phyloP scores from a whole-genome alignment of 208 protist genomes.

The Acanthamoeba pearcei region DNA sequence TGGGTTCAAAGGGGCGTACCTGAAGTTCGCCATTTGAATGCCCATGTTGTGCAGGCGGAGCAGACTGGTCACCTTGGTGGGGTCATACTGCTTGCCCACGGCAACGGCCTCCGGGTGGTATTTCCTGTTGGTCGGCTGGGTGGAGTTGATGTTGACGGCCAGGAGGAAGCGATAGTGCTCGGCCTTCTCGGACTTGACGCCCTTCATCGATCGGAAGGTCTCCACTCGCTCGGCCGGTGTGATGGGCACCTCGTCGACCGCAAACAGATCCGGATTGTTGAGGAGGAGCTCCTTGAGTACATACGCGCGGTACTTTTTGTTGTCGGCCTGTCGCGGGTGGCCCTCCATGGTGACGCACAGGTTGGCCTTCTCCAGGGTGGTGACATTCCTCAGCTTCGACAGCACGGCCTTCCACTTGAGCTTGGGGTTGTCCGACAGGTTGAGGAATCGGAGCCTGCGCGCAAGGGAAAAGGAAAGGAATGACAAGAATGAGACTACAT shows the following conservation, averaged over 20 bases:
- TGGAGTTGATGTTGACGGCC: constrained; percentile 50
- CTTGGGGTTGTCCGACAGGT: constrained; percentile 65
- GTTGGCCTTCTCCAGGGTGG: constrained; percentile 51
- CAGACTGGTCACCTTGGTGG: constrained; percentile 7
- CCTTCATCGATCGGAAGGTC: constrained; percentile 46
- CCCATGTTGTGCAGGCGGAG: constrained; percentile 38
- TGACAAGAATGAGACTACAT: neutral
- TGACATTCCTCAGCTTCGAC: neutral
- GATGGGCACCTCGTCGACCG: constrained; percentile 50
- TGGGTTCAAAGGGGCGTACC: neutral
- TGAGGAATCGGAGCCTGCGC: constrained; percentile 39
- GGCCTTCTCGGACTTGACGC: constrained; percentile 27
- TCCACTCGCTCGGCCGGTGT: constrained; percentile 37
- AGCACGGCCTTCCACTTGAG: constrained; percentile 60
- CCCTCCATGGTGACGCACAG: constrained; percentile 30
- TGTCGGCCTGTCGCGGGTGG: constrained; percentile 64
- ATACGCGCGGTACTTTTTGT: constrained; percentile 65
- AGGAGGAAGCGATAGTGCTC: constrained; percentile 69
- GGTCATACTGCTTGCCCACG: constrained; percentile 53
- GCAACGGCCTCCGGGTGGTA: constrained; percentile 43
- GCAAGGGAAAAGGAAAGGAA: neutral
- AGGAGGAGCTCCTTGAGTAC: constrained; percentile 58
- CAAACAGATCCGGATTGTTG: constrained; percentile 52
- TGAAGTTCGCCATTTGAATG: constrained; percentile 18
- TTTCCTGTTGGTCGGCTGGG: constrained; percentile 39